These are phyloP conservation scores for Cercophora newfieldiana DNA, from an alignment of 495 filamentous ascomycete genomes.

Conservation along the genomic window DNA sequence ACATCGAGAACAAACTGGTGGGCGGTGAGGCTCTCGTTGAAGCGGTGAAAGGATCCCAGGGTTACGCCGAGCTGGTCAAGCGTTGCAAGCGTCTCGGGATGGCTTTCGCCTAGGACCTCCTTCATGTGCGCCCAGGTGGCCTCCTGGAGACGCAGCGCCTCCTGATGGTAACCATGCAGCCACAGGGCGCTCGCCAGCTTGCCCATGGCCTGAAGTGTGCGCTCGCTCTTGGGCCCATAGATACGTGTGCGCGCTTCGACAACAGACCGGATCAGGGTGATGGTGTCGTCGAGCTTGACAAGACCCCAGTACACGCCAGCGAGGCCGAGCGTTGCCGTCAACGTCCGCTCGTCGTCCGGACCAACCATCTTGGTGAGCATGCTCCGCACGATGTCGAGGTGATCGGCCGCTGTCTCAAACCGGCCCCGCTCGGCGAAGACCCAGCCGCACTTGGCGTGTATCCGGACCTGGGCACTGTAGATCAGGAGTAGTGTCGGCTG, in stretches of 20 bases:
- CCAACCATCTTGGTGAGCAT: constrained; percentile 9
- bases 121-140: constrained; percentile 4
- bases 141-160: constrained; percentile 13
- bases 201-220: constrained; percentile 13
- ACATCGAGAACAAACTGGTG: constrained; percentile 7
- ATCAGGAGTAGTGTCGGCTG: constrained; percentile 13
- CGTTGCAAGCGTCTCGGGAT: constrained; percentile 9
- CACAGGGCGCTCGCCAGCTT: constrained; percentile 9
- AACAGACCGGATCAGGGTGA: constrained; percentile 3
- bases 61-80: constrained; percentile 15
- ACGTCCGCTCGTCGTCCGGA: constrained; percentile 1
- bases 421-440: constrained; percentile 11
- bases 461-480: neutral
- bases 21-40: constrained; percentile 7
- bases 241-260: neutral
- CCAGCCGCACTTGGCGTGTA: constrained; percentile 10
- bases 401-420: constrained; percentile 4
- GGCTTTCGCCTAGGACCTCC: neutral
- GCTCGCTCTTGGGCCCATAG: neutral
- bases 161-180: constrained; percentile 12
- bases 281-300: constrained; percentile 11
- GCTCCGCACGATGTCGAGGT: constrained; percentile 2
- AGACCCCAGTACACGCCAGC: constrained; percentile 17
- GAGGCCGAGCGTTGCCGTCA: constrained; percentile 8
- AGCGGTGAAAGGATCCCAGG: constrained; percentile 3